Conservation (phyloP, 2,329 filamentous ascomycete genomes). For the Phyllosticta capitalensis region DNA sequence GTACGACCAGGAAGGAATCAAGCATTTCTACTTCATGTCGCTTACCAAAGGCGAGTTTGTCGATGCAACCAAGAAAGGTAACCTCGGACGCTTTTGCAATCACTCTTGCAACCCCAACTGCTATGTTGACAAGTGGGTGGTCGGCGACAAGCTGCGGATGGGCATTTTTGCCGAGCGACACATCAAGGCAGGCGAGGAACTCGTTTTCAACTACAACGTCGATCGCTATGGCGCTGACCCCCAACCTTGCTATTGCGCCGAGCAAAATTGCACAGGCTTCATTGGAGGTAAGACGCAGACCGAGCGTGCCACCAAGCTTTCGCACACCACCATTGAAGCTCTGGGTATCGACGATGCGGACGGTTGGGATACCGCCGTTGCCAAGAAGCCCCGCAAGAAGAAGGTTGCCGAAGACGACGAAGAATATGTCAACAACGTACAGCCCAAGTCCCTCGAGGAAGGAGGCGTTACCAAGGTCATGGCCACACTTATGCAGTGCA, state of each 20-base stretch:
- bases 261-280: conserved; percentile 88
- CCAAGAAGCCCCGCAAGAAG: conserved; percentile 89
- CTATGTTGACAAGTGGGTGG: conserved; percentile 99
- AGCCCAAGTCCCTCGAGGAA: conserved; percentile 69
- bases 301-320: conserved; percentile 84
- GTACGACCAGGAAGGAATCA: conserved; percentile 94
- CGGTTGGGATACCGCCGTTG: conserved; percentile 81
- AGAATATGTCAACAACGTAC: conserved; percentile 85
- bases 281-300: conserved; percentile 98
- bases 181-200: conserved; percentile 81
- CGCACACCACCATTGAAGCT: conserved; percentile 82
- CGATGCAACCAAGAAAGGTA: conserved; percentile 93
- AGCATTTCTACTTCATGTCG: conserved; percentile 99
- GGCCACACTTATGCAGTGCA: conserved; percentile 93
- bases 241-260: conserved; percentile 92
- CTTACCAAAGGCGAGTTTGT: conserved; percentile 94
- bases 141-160: conserved; percentile 95
- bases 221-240: conserved; percentile 95
- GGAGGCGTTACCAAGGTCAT: conserved; percentile 87
- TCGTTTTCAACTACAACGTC: conserved; percentile 99
- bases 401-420: conserved; percentile 85
- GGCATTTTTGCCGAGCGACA: conserved; percentile 88
- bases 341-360: conserved; percentile 90
- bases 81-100: conserved; percentile 94
- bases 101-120: conserved; percentile 98